phyloP scores from a whole-genome alignment of 2,329 filamentous ascomycete genomes.

The Neopestalotiopsis sp. region DNA sequence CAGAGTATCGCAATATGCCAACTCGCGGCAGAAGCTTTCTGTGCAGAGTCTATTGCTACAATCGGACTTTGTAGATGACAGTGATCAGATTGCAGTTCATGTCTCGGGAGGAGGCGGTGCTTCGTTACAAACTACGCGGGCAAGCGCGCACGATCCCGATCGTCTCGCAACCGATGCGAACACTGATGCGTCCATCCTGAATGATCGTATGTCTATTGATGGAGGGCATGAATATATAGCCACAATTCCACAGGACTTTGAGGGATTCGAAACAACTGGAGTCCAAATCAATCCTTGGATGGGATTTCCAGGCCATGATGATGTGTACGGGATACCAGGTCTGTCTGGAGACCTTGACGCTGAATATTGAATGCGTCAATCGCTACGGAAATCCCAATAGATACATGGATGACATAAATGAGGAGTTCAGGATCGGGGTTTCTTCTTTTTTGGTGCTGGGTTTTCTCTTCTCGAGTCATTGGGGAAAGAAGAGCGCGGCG shows the following conservation, averaged over 20 bases:
- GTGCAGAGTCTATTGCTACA: conserved; percentile 47
- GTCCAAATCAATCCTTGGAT: conserved; percentile 17
- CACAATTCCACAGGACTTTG: neutral
- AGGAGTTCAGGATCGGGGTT: neutral
- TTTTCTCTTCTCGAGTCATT: too few species aligned
- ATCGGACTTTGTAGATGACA: conserved; percentile 46
- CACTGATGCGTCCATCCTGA: neutral
- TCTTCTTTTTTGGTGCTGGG: too few species aligned
- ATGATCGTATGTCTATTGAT: conserved; percentile 18
- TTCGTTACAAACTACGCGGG: neutral
- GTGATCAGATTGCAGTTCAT: conserved; percentile 35
- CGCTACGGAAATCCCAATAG: neutral
- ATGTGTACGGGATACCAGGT: conserved; percentile 17
- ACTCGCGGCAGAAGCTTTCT: conserved; percentile 40
- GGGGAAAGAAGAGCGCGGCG: too few species aligned
- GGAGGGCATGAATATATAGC: conserved; percentile 3
- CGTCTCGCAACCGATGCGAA: neutral
- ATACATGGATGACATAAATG: neutral
- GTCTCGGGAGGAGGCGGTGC: neutral
- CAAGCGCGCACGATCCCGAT: neutral
- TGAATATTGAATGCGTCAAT: neutral
- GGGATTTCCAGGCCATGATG: conserved; percentile 18
- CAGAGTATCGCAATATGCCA: conserved; percentile 36
- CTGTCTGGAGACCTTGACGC: conserved; percentile 12
- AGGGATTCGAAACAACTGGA: neutral